Evolutionary conservation across 495 filamentous ascomycete genomes (phyloP), one percentile per base, ranked within the genome.

Genomic region (Annulohypoxylon bovei): DNA sequence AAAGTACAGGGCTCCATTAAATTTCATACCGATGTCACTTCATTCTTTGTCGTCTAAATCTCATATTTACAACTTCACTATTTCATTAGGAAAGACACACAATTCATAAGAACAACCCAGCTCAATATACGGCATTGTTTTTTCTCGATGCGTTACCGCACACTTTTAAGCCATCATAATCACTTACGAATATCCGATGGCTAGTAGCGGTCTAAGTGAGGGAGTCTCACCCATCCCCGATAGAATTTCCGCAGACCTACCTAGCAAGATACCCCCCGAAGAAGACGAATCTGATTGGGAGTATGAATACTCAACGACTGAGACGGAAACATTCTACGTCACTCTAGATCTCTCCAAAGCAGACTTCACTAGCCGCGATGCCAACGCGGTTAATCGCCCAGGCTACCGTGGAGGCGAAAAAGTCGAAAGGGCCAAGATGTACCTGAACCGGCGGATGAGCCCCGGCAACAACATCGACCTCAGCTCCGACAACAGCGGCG

Each of bases 311-410:
- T 88, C 86, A 0, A 72, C 79, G 6, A 86, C 84, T 1, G 84
- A 88, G 62, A 85, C 78, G n/a, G 85, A 87, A 85, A 87, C 81
- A 3, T 86, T 86, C 72, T 88, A 88, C 58, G 71, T 88, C 0
- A 88, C 86, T 3, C 70, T 88, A 4, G 86, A 88, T 65, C 78
- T 88, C 1, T 87, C 85, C 16, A 80, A 81, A 18, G 82, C 84
- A 30, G 78, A 83, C 50, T 81, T 85, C 68, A 79, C 79, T 46
- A 78, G 52, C 35, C 70, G 73, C 55, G 72, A 77, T 49, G 39
- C 64, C 7, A 57, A 22, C 62, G 32, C 23, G 5, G 35, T 39
- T 37, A 40, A 42, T 25, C 65, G 39, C 27, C 42, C 40, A 4
- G 65, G 55, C 39, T 66, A 68, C 14, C 50, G 68, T 22, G 72